phyloP scores from a whole-genome alignment of 371 early-diverging fungal genomes.

The Mucor saturninus region DNA sequence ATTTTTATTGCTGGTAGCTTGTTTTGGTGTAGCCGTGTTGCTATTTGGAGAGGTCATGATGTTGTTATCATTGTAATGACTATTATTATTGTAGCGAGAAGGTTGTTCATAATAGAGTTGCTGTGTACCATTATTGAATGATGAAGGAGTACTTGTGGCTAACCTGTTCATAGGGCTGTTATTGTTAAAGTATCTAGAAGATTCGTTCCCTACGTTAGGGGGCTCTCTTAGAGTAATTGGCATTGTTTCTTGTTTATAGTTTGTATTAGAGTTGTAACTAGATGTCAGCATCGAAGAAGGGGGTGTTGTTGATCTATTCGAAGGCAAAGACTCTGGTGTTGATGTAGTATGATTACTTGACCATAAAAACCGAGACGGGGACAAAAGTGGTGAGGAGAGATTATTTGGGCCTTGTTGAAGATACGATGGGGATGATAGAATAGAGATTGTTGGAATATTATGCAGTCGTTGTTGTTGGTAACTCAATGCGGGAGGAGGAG shows the following conservation, averaged over 20 bases:
- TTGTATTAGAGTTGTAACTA: constrained; percentile 1
- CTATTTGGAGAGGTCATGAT: background rate
- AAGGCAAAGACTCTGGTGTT: background rate
- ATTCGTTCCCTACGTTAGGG: background rate
- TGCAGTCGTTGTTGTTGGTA: constrained; percentile 1
- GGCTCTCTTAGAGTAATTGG: background rate
- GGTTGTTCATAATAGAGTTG: background rate
- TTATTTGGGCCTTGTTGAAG: background rate
- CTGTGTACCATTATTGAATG: background rate
- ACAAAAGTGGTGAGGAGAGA: background rate
- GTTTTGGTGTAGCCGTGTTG: background rate
- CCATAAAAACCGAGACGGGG: constrained; percentile 4
- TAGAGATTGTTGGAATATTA: background rate
- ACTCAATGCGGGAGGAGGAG: background rate
- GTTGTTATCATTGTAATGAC: background rate
- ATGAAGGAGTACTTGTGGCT: background rate
- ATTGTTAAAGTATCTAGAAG: background rate
- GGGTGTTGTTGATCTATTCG: background rate
- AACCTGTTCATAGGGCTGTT: background rate
- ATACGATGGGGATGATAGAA: background rate
- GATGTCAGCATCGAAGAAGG: constrained; percentile 3
- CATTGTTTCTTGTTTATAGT: background rate
- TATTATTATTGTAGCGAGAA: background rate
- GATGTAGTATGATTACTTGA: background rate
- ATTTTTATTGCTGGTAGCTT: constrained; percentile 1